Percentiles rank a stretch among this genome's conserved stretches.
Conservation (phyloP, 495 filamentous ascomycete species). For the Durotheca rogersii region DNA sequence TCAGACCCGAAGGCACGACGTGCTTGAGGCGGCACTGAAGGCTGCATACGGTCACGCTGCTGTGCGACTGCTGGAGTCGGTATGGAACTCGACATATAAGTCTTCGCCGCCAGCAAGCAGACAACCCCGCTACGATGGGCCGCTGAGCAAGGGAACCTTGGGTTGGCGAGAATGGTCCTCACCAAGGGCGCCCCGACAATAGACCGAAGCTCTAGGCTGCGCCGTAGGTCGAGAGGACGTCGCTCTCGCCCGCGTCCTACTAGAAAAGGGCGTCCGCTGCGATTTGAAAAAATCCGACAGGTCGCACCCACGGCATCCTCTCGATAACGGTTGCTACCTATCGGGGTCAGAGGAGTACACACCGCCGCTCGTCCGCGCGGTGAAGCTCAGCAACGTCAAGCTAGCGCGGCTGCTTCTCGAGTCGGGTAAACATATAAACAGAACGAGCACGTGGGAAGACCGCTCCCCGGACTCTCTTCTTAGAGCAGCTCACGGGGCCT, state of each 20-base stretch:
- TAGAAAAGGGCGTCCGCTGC: slow-evolving; percentile 13
- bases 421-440: too few relatives aligned
- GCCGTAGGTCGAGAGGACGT: slow-evolving; percentile 2
- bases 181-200: slow-evolving; percentile 1
- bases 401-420: background rate
- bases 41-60: background rate
- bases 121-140: background rate
- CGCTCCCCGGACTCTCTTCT: too few relatives aligned
- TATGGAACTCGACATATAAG: background rate
- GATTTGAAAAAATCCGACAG: background rate
- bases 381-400: background rate
- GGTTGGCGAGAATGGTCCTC: background rate
- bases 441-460: too few relatives aligned
- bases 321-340: background rate
- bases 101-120: background rate
- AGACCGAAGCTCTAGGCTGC: slow-evolving; percentile 1
- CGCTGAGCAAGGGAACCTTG: background rate
- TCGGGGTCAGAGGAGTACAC: background rate
- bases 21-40: background rate
- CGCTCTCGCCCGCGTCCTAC: slow-evolving; percentile 6
- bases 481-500: too few relatives aligned
- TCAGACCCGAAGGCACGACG: background rate
- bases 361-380: slow-evolving; percentile 1
- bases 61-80: background rate
- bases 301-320: background rate